Evolutionary conservation across 805 yeast genomes (phyloP).

Genomic region (Zygosaccharomyces rouxii): DNA sequence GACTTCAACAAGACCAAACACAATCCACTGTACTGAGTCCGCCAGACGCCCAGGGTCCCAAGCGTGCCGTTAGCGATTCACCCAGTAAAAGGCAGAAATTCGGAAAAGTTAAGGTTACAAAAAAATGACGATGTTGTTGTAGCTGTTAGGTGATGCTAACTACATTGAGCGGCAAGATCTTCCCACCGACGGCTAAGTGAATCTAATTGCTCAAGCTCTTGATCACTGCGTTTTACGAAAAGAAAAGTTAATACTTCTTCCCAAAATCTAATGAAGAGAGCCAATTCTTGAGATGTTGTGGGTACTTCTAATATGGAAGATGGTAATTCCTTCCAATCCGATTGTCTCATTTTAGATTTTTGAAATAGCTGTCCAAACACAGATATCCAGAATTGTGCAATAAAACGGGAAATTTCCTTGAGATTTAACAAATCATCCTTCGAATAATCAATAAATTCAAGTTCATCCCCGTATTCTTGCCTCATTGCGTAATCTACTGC

Average conservation of each 20-base stretch:
- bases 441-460: conserved; percentile 48
- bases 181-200: conserved; percentile 7
- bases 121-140: neutral
- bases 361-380: conserved; percentile 52
- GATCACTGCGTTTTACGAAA: conserved; percentile 37
- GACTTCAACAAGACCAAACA: neutral
- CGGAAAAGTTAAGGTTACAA: conserved; percentile 14
- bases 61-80: conserved; percentile 9
- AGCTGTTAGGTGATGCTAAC: neutral
- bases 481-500: conserved; percentile 50
- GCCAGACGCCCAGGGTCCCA: conserved; percentile 2
- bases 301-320: conserved; percentile 32
- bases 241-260: conserved; percentile 39
- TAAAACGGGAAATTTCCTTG: conserved; percentile 39
- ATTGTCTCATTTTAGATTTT: conserved; percentile 17
- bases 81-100: conserved; percentile 16
- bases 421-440: conserved; percentile 36
- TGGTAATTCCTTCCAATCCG: conserved; percentile 30
- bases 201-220: conserved; percentile 24
- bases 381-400: conserved; percentile 50
- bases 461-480: conserved; percentile 52
- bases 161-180: neutral
- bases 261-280: conserved; percentile 52
- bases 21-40: neutral
- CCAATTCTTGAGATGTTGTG: conserved; percentile 25